Evolutionary conservation across 2,329 filamentous ascomycete genomes (phyloP), one percentile per base, ranked within the genome.

Genomic region (Lithohypha guttulata): DNA sequence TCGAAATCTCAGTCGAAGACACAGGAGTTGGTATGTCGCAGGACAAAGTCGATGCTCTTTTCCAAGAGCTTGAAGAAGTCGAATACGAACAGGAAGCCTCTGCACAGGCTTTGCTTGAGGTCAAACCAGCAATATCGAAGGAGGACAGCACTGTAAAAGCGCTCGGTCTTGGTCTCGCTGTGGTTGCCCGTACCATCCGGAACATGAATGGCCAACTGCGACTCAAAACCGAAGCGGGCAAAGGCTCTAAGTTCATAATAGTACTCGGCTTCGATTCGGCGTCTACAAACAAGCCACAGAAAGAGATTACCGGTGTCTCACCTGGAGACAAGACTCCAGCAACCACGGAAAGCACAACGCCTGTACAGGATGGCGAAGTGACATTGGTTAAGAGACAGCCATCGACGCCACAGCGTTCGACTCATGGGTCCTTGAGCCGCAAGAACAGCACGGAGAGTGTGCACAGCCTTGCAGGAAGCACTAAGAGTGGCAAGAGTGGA

Each of bases 141-240:
- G 59, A 59, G 22, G 47, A 52, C 3, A 48, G 56, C 7, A 53
- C 61, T 6, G 64, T 64, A 37, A 61, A 64, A 7, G 77, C 77
- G 0, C 60, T 93, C 1, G 87, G 87, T 0, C 70, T 94, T 7
- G 87, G 86, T 0, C 68, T 94, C n/a, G 86, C 86, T 0, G 70
- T 93, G 9, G 86, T 93, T n/a, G 82, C 84, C 11, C 75, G 86
- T 25, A 84, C 85, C 23, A 70, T 94, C 21, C 75, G 79, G n/a
- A 93, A 86, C 53, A 91, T 93, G 83, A 80, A 89, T 42, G 87
- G 86, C 0, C 86, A 93, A 53, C 60, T 94, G 20, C 76, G 84
- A 2, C 63, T 94, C 1, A 89, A 86, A 52, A 93, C 85, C 0
- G 84, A 91, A 52, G 73, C 81, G 54, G 81, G 81, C 2, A 82